Evolutionary conservation across 768 basidiomycete species (phyloP), one percentile per base, ranked within the genome.

Genomic region (Podaxis carcinomalis): DNA sequence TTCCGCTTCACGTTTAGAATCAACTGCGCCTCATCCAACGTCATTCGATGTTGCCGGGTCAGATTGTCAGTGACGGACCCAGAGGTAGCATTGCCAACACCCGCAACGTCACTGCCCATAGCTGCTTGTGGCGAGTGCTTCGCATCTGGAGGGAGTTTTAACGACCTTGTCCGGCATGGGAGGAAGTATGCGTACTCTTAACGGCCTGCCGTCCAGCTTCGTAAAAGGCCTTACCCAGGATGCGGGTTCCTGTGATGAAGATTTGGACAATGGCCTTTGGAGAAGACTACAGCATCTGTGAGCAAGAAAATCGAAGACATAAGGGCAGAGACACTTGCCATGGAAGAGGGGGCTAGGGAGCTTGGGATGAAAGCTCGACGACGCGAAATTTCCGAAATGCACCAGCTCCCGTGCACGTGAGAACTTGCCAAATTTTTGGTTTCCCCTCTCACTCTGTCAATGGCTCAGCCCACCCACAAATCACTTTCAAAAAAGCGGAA

Each of bases 141-240:
- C 54, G 93, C 93, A 80, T 97, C 95, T 97, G 55, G 35, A 37
- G 14, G 25, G 32, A 21, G 36, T 32, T 35, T 57, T 35, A 52
- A 49, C 44, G 46, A 13, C 55, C 42, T 52, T 28, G 40, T 36
- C 16, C 46, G 19, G 44, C 49, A 40, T 40, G 52, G 35, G 28
- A 54, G 1, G 35, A 60, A 23, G 52, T 11, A 40, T 32, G 74
- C 89, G 68, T 72, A 98, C 97, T 99, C 81, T 93, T 89, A 46
- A 90, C 86, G 10, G 95, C 96, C 73, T 99, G 97, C 67, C 83
- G 80, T 39, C 93, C 93, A 1, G 95, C 97, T 69, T 94, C 95
- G 36, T 82, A 77, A 57, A 98, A 85, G 46, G 97, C 97, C 75
- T 90, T 95, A 58, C 97, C 95, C 55, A 98, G 75, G 66, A 95